Evolutionary conservation across 108 stramenopile genomes (phyloP).

Genomic region (Nannochloropsis gaditana): DNA sequence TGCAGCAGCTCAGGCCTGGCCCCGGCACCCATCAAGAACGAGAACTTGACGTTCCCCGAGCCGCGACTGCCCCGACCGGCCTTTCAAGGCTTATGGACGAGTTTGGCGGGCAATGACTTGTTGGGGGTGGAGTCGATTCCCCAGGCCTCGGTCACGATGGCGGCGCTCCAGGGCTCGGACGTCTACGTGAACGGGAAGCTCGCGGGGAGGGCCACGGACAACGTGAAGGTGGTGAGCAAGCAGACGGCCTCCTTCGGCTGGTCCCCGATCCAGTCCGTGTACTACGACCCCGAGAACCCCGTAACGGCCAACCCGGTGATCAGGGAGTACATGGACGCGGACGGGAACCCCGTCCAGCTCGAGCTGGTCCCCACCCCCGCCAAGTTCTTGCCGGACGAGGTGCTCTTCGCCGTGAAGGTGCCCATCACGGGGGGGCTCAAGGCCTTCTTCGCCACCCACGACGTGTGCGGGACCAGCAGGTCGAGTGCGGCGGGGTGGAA

Average conservation of each 20-base stretch:
- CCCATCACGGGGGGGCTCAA: neutral
- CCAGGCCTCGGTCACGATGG: neutral
- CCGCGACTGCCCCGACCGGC: neutral
- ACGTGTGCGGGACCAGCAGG: slow-evolving; percentile 19
- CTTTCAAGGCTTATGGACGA: neutral
- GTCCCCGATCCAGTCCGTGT: neutral
- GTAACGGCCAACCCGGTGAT: slow-evolving; percentile 9
- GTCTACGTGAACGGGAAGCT: slow-evolving; percentile 12
- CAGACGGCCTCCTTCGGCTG: neutral
- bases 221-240: slow-evolving; percentile 2
- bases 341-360: neutral
- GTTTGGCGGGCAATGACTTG: neutral
- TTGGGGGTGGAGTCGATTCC: neutral
- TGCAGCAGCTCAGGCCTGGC: neutral
- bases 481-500: slow-evolving; percentile 19
- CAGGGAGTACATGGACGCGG: neutral
- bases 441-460: slow-evolving; percentile 1
- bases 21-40: neutral
- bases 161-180: neutral
- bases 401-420: neutral
- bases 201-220: neutral
- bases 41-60: neutral
- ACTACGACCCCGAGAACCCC: neutral
- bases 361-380: neutral
- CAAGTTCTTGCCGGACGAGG: neutral